Conservation (phyloP, 306 rosid species). For the Canavalia ensiformis region DNA sequence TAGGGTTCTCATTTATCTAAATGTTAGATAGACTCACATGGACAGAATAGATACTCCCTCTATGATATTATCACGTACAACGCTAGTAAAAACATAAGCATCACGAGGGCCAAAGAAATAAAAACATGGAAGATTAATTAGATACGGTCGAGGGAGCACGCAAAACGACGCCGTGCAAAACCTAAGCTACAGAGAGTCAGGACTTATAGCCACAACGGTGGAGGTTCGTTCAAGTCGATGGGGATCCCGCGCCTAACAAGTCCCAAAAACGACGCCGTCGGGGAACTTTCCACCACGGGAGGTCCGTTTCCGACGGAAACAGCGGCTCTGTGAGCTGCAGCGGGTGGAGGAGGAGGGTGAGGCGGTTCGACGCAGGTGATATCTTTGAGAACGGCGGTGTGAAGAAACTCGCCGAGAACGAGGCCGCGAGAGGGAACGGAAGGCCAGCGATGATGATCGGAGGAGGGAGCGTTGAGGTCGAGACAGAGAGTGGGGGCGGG, state of each 20-base stretch:
- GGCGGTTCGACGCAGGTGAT: constrained; percentile 28
- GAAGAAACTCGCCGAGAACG: constrained; percentile 70
- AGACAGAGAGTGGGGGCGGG: constrained; percentile 61
- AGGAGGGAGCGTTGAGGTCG: constrained; percentile 71
- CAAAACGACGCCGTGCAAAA: constrained; percentile 38
- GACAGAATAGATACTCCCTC: constrained; percentile 23
- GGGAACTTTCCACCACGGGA: constrained; percentile 38
- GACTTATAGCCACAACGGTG: constrained; percentile 82
- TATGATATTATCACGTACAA: not conserved
- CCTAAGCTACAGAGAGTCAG: not conserved
- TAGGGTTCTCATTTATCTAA: not conserved
- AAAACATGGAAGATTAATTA: no score
- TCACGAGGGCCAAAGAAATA: not conserved
- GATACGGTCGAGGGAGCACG: not conserved
- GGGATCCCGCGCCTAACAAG: constrained; percentile 82
- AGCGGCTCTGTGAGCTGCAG: not conserved
- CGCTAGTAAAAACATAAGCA: not conserved
- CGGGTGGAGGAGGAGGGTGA: not conserved
- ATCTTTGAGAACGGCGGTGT: constrained; percentile 61
- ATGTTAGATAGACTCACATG: constrained; percentile 47
- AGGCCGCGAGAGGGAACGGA: constrained; percentile 57
- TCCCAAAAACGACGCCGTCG: constrained; percentile 72
- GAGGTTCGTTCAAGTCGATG: constrained; percentile 92
- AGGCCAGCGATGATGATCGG: constrained; percentile 55
- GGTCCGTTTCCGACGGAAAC: not conserved